Evolutionary conservation across 2,329 filamentous ascomycete species (phyloP).

Genomic region (Diaporthe sp.): DNA sequence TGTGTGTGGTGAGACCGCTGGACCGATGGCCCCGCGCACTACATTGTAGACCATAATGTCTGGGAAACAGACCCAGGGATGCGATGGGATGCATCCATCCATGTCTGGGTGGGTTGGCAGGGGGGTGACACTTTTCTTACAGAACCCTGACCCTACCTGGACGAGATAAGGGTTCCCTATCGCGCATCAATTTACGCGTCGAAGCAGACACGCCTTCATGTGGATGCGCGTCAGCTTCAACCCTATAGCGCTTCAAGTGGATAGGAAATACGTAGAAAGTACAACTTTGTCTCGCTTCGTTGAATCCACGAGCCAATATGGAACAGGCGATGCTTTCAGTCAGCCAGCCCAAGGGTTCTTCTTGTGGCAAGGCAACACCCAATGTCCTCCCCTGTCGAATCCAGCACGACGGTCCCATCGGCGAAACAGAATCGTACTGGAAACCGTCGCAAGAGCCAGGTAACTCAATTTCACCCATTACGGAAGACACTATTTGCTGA

Average conservation of each 20-base stretch:
- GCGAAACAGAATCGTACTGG: slow-evolving; percentile 78
- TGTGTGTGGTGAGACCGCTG: background rate
- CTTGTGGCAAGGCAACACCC: slow-evolving; percentile 60
- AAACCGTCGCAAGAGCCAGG: slow-evolving; percentile 58
- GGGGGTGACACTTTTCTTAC: background rate
- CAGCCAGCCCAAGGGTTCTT: slow-evolving; percentile 42
- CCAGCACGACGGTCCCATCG: slow-evolving; percentile 80
- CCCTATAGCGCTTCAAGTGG: background rate
- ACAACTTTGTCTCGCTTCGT: background rate
- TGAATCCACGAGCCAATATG: slow-evolving; percentile 47
- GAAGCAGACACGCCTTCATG: background rate
- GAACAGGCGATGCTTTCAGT: slow-evolving; percentile 58
- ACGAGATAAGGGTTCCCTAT: slow-evolving; percentile 37
- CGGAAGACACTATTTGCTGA: slow-evolving; percentile 31
- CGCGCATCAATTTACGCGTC: slow-evolving; percentile 35
- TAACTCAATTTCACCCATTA: slow-evolving; percentile 18
- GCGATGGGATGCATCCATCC: background rate
- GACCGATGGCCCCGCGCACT: background rate
- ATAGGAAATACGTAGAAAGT: background rate
- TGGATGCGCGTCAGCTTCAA: background rate
- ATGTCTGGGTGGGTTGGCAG: too few species aligned
- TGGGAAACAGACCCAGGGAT: background rate
- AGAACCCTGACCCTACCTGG: background rate
- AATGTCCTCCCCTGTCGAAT: slow-evolving; percentile 86
- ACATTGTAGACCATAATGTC: background rate